Percentiles rank a stretch among this genome's conserved stretches.
Conservation (phyloP, 2,329 filamentous ascomycete species). For the Aspergillus carbonarius region DNA sequence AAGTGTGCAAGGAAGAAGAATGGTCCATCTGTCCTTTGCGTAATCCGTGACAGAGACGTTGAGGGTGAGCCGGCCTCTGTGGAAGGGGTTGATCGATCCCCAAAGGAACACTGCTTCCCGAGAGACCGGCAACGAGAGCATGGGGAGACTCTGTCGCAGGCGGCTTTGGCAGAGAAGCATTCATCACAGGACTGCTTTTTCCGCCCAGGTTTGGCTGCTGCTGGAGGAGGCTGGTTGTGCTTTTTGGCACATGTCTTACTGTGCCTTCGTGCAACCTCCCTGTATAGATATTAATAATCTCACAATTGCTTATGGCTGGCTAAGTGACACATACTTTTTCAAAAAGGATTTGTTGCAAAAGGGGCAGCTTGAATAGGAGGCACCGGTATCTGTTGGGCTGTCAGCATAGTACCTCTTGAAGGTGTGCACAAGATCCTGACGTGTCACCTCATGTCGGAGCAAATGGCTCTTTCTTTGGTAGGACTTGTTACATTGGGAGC, state of each 20-base stretch:
- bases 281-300: conserved; percentile 3
- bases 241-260: conserved; percentile 31
- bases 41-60: background rate
- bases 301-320: background rate
- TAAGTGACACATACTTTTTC: conserved; percentile 22
- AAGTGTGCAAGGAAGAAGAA: conserved; percentile 33
- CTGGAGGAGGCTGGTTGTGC: conserved; percentile 27
- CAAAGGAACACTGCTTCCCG: conserved; percentile 23
- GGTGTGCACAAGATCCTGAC: conserved; percentile 15
- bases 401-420: background rate
- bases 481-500: conserved; percentile 28
- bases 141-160: conserved; percentile 26
- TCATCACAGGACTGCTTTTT: conserved; percentile 31
- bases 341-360: conserved; percentile 31
- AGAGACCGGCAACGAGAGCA: conserved; percentile 27
- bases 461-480: conserved; percentile 32
- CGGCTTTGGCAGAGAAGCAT: conserved; percentile 27
- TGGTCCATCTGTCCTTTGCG: conserved; percentile 10
- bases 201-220: conserved; percentile 29
- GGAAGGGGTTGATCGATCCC: conserved; percentile 2
- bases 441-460: conserved; percentile 29
- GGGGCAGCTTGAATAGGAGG: conserved; percentile 26
- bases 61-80: conserved; percentile 3
- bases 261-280: conserved; percentile 32
- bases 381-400: conserved; percentile 24